phyloP scores from a whole-genome alignment of 305 asterid species.

The Fraxinus velutina region DNA sequence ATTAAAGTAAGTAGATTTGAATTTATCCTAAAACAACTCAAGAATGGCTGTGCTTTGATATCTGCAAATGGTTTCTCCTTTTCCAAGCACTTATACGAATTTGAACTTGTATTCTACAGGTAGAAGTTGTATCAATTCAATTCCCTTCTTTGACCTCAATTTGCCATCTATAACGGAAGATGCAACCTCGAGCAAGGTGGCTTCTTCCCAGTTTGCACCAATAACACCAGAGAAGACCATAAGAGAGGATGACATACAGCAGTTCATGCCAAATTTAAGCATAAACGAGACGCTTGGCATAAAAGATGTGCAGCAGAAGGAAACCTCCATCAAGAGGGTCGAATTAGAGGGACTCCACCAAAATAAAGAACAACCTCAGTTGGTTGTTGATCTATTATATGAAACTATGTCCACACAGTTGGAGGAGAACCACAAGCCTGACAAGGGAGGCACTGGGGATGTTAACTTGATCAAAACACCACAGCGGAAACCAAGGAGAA shows the following conservation, averaged over 20 bases:
- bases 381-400: conserved; percentile 29
- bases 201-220: conserved; percentile 45
- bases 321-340: conserved; percentile 16
- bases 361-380: conserved; percentile 31
- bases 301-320: conserved; percentile 25
- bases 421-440: conserved; percentile 72
- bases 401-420: conserved; percentile 35
- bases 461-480: conserved; percentile 57
- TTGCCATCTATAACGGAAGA: conserved; percentile 38
- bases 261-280: conserved; percentile 22
- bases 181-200: conserved; percentile 34
- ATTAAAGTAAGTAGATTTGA: background rate
- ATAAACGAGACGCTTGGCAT: conserved; percentile 21
- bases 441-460: conserved; percentile 51
- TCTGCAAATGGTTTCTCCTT: conserved; percentile 12
- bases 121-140: conserved; percentile 37
- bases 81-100: conserved; percentile 22
- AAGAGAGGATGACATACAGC: conserved; percentile 30
- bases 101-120: conserved; percentile 34
- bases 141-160: conserved; percentile 49
- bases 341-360: conserved; percentile 32
- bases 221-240: conserved; percentile 57
- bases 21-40: background rate
- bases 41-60: background rate
- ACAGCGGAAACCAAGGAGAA: conserved; percentile 66